Conservation (phyloP, 116 monocot genomes). For the Phalaenopsis hybrid region DNA sequence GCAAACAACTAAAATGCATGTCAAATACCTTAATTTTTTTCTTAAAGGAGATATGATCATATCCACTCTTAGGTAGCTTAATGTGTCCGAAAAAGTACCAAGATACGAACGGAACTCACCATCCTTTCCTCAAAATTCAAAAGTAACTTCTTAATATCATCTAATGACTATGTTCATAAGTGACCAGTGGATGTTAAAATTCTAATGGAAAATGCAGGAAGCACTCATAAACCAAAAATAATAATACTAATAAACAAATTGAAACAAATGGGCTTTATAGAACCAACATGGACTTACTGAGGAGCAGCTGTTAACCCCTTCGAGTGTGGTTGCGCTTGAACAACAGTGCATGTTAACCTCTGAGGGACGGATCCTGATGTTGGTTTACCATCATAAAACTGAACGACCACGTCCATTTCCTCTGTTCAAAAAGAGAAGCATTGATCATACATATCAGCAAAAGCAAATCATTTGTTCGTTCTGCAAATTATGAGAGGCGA, state of each 20-base stretch:
- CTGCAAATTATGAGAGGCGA: not conserved
- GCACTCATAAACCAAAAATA: not conserved
- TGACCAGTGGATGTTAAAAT: not conserved
- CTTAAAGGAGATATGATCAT: not conserved
- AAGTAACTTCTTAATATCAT: not conserved
- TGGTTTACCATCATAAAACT: conserved; percentile 72
- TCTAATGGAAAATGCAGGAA: not conserved
- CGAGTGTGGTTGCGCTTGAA: conserved; percentile 65
- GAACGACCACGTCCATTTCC: conserved; percentile 57
- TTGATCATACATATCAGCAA: not conserved
- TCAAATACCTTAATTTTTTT: not conserved
- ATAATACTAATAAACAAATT: not conserved
- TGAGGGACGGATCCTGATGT: conserved; percentile 87
- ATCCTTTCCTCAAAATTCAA: not conserved
- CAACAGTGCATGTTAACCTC: conserved; percentile 80
- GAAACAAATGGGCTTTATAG: not conserved
- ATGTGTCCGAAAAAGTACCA: not conserved
- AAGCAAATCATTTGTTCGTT: not conserved
- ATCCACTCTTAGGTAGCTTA: not conserved
- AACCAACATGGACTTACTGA: conserved; percentile 48
- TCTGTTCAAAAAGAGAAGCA: conserved; percentile 33
- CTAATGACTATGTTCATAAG: not conserved
- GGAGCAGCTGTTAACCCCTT: conserved; percentile 79
- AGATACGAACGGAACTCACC: not conserved
- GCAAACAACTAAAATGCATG: not conserved